These are phyloP conservation scores for Helotiales sp. DNA, from an alignment of 2,329 filamentous ascomycete species.

Conservation along the genomic window DNA sequence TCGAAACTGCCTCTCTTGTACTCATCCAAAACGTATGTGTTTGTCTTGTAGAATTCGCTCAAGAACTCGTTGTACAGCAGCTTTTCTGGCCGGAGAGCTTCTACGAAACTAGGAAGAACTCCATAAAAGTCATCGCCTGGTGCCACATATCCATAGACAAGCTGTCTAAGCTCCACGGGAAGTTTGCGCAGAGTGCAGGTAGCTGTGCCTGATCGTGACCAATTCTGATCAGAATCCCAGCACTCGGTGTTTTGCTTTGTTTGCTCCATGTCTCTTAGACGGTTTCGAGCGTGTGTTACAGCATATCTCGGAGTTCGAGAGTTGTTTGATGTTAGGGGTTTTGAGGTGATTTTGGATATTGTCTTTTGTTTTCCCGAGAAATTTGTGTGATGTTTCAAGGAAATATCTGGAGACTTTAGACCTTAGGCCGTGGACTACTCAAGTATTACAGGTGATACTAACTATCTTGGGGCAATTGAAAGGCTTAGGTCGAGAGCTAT, in stretches of 20 bases:
- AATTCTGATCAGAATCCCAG: background rate
- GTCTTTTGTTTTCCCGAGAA: no score
- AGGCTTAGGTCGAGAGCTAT: no score
- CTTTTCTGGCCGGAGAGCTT: background rate
- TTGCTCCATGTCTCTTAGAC: background rate
- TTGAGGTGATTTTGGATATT: no score
- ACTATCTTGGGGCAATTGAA: no score
- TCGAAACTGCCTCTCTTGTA: background rate
- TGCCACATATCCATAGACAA: background rate
- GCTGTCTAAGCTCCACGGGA: background rate
- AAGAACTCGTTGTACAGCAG: background rate
- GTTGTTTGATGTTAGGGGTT: no score
- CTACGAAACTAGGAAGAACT: background rate
- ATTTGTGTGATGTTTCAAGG: no score
- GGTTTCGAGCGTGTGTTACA: background rate
- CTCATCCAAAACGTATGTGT: background rate
- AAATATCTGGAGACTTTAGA: no score
- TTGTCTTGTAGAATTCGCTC: background rate
- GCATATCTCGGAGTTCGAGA: no score
- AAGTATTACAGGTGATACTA: no score
- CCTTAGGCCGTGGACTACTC: no score
- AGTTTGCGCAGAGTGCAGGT: background rate
- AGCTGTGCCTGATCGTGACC: background rate
- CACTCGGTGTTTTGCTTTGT: background rate
- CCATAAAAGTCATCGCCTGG: background rate